These are phyloP conservation scores for Hebeloma cylindrosporum DNA, from an alignment of 768 basidiomycete genomes.

Conservation along the genomic window DNA sequence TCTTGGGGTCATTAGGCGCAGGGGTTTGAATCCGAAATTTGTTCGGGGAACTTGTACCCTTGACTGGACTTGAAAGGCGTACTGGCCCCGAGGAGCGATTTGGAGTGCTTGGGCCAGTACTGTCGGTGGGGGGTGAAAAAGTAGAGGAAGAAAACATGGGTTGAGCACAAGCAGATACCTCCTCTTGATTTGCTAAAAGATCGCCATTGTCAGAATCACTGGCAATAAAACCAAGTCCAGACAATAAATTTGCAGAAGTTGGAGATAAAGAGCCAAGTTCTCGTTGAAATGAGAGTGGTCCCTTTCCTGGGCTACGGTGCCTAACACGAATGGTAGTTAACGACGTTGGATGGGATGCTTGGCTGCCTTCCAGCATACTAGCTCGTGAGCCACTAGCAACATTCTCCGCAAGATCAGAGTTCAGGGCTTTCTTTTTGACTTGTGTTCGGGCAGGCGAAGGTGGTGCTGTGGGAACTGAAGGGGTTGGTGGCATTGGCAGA, in stretches of 20 bases:
- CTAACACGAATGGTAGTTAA: conserved; percentile 18
- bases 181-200: conserved; percentile 8
- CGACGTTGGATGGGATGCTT: conserved; percentile 13
- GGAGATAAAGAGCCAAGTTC: conserved; percentile 63
- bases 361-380: conserved; percentile 19
- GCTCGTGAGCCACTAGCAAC: conserved; percentile 22
- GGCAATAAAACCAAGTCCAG: conserved; percentile 22
- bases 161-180: conserved; percentile 8
- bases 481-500: conserved; percentile 16
- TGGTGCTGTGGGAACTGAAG: conserved; percentile 8
- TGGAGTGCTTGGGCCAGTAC: conserved; percentile 20
- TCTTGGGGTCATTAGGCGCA: conserved; percentile 36
- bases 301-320: conserved; percentile 22
- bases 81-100: conserved; percentile 21
- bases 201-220: conserved; percentile 7
- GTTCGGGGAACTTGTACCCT: conserved; percentile 26
- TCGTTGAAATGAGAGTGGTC: conserved; percentile 28
- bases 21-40: conserved; percentile 32
- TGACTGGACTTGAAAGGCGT: conserved; percentile 27
- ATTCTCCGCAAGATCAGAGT: conserved; percentile 14
- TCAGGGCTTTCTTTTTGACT: conserved; percentile 18
- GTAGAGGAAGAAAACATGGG: conserved; percentile 29
- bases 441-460: conserved; percentile 25
- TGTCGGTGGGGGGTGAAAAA: conserved; percentile 27
- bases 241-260: conserved; percentile 40